phyloP scores from a whole-genome alignment of 2,329 filamentous ascomycete genomes.

The Fusarium solani-melongenae region DNA sequence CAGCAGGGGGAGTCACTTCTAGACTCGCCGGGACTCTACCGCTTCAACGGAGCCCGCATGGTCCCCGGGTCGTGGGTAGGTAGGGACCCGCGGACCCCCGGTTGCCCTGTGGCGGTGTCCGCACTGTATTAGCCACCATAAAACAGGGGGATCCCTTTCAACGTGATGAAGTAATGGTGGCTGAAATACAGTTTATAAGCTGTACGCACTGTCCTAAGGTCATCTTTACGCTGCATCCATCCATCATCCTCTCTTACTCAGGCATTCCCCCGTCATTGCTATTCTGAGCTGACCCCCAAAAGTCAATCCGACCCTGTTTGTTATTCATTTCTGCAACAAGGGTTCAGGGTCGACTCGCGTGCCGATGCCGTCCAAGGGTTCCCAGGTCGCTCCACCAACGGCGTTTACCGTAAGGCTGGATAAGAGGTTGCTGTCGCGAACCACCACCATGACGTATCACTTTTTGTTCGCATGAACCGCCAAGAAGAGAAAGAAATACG shows the following conservation, averaged over 20 bases:
- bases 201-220: conserved; percentile 17
- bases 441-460: conserved; percentile 21
- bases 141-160: not conserved
- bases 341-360: conserved; percentile 10
- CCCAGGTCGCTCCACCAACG: conserved; percentile 5
- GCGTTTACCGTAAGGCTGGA: conserved; percentile 11
- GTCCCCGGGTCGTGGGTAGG: not conserved
- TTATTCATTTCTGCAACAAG: conserved; percentile 15
- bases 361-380: conserved; percentile 8
- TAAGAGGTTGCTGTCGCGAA: not conserved
- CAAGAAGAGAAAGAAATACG: conserved; percentile 5
- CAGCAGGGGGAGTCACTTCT: conserved; percentile 21
- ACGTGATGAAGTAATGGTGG: not conserved
- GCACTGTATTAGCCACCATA: not conserved
- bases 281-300: conserved; percentile 18
- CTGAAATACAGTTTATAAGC: conserved; percentile 5
- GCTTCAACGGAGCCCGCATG: not conserved
- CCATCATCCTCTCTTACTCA: not conserved
- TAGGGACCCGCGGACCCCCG: conserved; percentile 7
- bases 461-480: conserved; percentile 18
- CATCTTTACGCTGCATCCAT: conserved; percentile 17
- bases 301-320: conserved; percentile 17
- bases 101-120: not conserved
- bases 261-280: conserved; percentile 27
- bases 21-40: not conserved